Evolutionary conservation across 129 eudicot genomes (phyloP).

Genomic region (Saussurea involucrata): DNA sequence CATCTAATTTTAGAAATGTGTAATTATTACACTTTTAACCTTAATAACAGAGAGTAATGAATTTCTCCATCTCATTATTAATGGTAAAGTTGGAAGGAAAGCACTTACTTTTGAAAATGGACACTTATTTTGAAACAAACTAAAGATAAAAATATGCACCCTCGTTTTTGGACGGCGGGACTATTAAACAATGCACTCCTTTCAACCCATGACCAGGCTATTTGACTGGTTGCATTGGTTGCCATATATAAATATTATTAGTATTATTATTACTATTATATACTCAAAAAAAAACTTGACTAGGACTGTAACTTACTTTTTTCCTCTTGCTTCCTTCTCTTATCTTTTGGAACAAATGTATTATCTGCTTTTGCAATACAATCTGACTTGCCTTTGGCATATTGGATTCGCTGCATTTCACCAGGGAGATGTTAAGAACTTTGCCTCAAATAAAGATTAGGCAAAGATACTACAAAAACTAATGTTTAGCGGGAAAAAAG

Average conservation of each 20-base stretch:
- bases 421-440: constrained; percentile 6
- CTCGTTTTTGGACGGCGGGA: neutral
- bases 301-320: constrained; percentile 45
- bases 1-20: neutral
- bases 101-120: neutral
- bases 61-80: neutral
- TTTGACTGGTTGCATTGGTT: neutral
- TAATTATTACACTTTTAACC: neutral
- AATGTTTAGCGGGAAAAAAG: neutral
- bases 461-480: neutral
- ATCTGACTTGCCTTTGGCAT: constrained; percentile 84
- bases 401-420: constrained; percentile 72
- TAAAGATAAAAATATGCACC: neutral
- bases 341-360: constrained; percentile 66
- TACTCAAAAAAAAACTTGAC: no score
- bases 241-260: no score
- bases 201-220: neutral
- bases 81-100: neutral
- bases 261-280: no score
- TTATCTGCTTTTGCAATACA: constrained; percentile 96
- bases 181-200: neutral
- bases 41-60: neutral
- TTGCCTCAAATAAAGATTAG: neutral
- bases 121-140: neutral
- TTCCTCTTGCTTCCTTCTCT: constrained; percentile 86